Conservation (phyloP, 2,329 filamentous ascomycete species). For the Ustulina deusta region DNA sequence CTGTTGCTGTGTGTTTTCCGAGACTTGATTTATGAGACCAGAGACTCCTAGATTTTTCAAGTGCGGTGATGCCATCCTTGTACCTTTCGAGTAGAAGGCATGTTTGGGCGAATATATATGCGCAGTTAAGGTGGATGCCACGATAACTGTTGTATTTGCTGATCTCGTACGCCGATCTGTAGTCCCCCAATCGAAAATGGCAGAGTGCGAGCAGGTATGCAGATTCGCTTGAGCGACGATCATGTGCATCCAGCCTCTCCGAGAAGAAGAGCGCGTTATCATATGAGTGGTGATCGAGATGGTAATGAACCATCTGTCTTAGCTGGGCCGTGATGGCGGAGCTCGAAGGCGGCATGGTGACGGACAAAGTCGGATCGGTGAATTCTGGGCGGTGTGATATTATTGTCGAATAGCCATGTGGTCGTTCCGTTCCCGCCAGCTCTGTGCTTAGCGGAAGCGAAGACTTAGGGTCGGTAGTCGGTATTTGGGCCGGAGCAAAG, state of each 20-base stretch:
- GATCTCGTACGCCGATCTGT: conserved; percentile 86
- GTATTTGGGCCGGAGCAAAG: neutral
- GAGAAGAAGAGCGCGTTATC: conserved; percentile 95
- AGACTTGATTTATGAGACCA: conserved; percentile 83
- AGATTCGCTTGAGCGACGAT: conserved; percentile 83
- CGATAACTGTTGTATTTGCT: conserved; percentile 77
- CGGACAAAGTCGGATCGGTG: conserved; percentile 30
- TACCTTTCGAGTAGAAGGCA: conserved; percentile 83
- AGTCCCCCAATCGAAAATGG: conserved; percentile 83
- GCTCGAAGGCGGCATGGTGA: conserved; percentile 65
- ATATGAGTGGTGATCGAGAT: conserved; percentile 88
- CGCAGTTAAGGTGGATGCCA: conserved; percentile 84
- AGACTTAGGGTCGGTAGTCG: conserved; percentile 13
- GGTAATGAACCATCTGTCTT: conserved; percentile 72
- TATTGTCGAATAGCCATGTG: conserved; percentile 54
- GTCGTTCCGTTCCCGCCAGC: conserved; percentile 39
- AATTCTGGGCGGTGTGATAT: conserved; percentile 29
- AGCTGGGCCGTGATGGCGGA: conserved; percentile 64
- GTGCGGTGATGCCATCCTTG: conserved; percentile 82
- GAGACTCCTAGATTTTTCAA: conserved; percentile 83
- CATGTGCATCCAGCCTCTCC: conserved; percentile 85
- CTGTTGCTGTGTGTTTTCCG: conserved; percentile 84
- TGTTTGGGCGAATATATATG: conserved; percentile 91
- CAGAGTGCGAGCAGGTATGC: conserved; percentile 86
- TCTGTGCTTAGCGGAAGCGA: conserved; percentile 30